Conservation (phyloP, 176 grass and related monocot genomes). For the Themeda triandra region DNA sequence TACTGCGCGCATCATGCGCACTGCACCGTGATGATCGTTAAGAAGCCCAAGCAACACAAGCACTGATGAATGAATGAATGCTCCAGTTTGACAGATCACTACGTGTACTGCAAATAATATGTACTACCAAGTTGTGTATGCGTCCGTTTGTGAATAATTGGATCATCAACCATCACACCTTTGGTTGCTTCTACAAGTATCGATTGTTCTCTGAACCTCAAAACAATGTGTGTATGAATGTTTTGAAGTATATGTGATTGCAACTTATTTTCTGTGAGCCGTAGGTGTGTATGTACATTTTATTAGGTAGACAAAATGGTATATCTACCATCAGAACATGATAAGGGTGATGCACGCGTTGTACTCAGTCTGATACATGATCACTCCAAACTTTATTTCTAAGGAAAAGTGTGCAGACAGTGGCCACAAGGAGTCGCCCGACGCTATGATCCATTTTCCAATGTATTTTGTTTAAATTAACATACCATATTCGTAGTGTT, state of each 20-base stretch:
- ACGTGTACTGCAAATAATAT: not conserved
- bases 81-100: not conserved
- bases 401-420: no score
- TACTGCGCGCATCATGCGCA: conserved; percentile 86
- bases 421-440: no score
- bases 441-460: no score
- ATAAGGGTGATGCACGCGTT: no score
- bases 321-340: not conserved
- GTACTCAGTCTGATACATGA: no score
- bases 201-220: not conserved
- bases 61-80: conserved; percentile 17
- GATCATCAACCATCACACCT: not conserved
- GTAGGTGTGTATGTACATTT: not conserved
- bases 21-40: conserved; percentile 95
- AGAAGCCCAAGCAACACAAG: conserved; percentile 71
- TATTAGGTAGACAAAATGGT: not conserved
- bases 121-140: not conserved
- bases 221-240: not conserved
- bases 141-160: conserved; percentile 24
- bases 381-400: no score
- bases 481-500: no score
- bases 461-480: no score
- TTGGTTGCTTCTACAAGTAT: not conserved
- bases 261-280: not conserved
- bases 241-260: not conserved